These are phyloP conservation scores for Tillandsia leiboldiana DNA, from an alignment of 176 grass and related monocot genomes.

Conservation along the genomic window DNA sequence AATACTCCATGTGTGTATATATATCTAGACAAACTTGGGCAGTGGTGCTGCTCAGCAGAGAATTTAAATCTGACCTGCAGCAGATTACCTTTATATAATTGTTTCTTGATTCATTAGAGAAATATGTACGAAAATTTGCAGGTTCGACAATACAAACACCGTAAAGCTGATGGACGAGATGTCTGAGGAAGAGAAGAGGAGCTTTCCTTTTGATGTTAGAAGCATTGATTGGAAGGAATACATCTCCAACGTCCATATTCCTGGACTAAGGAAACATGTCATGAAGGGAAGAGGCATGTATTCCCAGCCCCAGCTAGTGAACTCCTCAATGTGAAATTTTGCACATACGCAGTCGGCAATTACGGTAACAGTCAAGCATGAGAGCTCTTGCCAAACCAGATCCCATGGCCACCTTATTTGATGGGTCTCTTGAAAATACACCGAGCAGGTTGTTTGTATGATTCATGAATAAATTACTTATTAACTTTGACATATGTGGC, in stretches of 20 bases:
- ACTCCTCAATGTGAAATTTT: conserved; percentile 13
- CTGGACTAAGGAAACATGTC: conserved; percentile 77
- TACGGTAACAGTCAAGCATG: neutral
- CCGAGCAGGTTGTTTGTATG: no score
- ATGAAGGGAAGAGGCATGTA: conserved; percentile 63
- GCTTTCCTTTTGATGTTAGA: conserved; percentile 67
- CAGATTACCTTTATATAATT: neutral
- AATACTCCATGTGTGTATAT: no score
- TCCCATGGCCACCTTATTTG: no score
- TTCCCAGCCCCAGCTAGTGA: conserved; percentile 10
- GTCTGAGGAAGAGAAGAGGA: conserved; percentile 48
- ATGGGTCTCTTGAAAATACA: no score
- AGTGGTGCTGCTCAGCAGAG: neutral
- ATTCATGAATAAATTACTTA: no score
- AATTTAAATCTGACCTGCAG: no score
- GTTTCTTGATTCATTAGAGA: neutral
- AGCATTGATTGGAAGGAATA: conserved; percentile 79
- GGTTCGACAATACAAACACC: conserved; percentile 70
- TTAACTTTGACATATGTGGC: no score
- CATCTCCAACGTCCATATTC: conserved; percentile 81
- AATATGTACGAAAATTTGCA: conserved; percentile 12
- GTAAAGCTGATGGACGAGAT: conserved; percentile 54
- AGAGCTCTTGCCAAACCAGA: no score
- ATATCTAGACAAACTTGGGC: no score
- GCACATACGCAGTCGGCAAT: neutral